A percentile compares a stretch with the other conserved stretches of the same genome.
Evolutionary conservation across 176 grass and related monocot genomes (phyloP).

Genomic region (Oryza rufipogon): DNA sequence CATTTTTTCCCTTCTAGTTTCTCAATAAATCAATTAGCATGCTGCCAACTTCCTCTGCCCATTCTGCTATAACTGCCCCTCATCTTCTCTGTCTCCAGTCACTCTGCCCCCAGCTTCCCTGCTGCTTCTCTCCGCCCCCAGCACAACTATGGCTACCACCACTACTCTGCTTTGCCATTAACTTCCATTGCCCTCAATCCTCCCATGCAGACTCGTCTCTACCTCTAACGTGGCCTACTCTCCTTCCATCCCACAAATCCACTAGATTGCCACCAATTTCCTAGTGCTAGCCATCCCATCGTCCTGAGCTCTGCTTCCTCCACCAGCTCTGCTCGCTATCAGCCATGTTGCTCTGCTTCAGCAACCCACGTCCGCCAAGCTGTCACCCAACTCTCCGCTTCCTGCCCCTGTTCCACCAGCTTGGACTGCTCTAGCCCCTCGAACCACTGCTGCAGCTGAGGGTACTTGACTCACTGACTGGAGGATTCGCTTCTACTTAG

Average conservation of each 20-base stretch:
- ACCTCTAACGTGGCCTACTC: background rate
- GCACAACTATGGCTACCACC: background rate
- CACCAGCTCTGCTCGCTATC: too few relatives aligned
- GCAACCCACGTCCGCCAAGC: too few relatives aligned
- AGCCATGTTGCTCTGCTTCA: too few relatives aligned
- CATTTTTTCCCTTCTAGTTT: slow-evolving; percentile 21
- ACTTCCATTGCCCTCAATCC: background rate
- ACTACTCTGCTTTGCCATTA: background rate
- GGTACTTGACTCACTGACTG: background rate
- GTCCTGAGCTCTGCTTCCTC: too few relatives aligned
- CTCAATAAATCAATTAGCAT: background rate
- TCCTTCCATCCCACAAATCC: background rate
- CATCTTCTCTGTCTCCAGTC: background rate
- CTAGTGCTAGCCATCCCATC: background rate
- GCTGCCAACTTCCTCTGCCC: background rate
- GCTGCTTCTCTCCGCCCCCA: background rate
- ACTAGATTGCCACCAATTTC: background rate
- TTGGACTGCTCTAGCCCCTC: too few relatives aligned
- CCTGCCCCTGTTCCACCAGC: too few relatives aligned
- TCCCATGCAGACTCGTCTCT: background rate
- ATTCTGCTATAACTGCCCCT: background rate
- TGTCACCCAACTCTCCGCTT: too few relatives aligned
- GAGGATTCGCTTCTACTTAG: background rate
- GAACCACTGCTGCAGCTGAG: background rate
- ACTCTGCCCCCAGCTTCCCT: background rate